Evolutionary conservation across 805 yeast species (phyloP).

Genomic region (Cyberlindnera maclurae): DNA sequence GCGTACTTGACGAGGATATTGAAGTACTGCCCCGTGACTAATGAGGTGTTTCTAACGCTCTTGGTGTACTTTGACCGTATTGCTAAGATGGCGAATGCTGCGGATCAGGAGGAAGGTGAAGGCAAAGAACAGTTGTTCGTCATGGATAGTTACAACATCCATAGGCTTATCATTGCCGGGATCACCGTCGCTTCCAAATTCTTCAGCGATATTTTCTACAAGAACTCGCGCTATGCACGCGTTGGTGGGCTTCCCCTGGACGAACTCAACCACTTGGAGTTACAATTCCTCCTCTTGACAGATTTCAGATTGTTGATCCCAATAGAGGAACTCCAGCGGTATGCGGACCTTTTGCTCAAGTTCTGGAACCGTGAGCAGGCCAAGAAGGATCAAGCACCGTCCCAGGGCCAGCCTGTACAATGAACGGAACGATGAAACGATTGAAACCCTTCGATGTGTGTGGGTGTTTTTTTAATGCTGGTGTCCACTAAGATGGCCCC

Average conservation of each 20-base stretch:
- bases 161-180: constrained; percentile 87
- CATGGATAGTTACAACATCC: constrained; percentile 94
- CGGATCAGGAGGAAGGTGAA: constrained; percentile 23
- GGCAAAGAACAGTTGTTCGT: constrained; percentile 62
- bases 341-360: constrained; percentile 77
- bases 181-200: constrained; percentile 94
- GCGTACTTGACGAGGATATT: constrained; percentile 85
- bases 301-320: constrained; percentile 86
- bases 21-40: constrained; percentile 97
- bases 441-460: too few species aligned
- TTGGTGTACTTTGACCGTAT: constrained; percentile 93
- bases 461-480: too few species aligned
- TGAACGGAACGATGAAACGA: background rate
- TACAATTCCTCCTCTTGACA: constrained; percentile 76
- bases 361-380: constrained; percentile 68
- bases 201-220: constrained; percentile 90
- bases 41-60: constrained; percentile 86
- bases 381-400: constrained; percentile 3
- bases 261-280: constrained; percentile 86
- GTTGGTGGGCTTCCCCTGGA: constrained; percentile 93
- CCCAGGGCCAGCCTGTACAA: background rate
- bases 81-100: constrained; percentile 70
- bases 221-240: constrained; percentile 89
- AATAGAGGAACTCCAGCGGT: constrained; percentile 83
- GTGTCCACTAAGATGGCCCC: too few species aligned